Evolutionary conservation across 495 filamentous ascomycete genomes (phyloP).

Genomic region (Saxispiralis lemnorum): DNA sequence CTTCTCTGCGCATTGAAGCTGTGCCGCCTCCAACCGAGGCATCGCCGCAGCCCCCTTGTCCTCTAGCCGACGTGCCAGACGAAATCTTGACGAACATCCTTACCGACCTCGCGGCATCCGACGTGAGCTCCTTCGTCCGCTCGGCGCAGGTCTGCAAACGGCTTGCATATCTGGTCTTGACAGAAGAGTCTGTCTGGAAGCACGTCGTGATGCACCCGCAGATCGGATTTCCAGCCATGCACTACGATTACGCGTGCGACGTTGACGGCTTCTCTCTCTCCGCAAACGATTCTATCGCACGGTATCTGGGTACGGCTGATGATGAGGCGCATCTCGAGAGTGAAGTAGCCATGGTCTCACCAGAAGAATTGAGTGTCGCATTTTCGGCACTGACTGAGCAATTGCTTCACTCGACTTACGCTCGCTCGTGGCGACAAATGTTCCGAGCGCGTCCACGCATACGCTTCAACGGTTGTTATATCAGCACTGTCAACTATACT

Average conservation of each 20-base stretch:
- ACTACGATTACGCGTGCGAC: conserved; percentile 54
- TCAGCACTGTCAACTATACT: conserved; percentile 87
- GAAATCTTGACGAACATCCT: conserved; percentile 69
- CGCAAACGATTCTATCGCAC: conserved; percentile 9
- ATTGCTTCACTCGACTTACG: conserved; percentile 12
- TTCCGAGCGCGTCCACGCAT: conserved; percentile 70
- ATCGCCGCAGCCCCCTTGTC: conserved; percentile 53
- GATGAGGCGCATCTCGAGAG: background rate
- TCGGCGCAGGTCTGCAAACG: conserved; percentile 70
- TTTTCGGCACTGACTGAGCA: conserved; percentile 9
- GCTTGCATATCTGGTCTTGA: conserved; percentile 65
- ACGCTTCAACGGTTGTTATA: conserved; percentile 88
- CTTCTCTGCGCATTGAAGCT: conserved; percentile 44
- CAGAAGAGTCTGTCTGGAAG: conserved; percentile 82
- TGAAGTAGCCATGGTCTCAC: background rate
- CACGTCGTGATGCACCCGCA: conserved; percentile 49
- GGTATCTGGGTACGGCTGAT: conserved; percentile 3
- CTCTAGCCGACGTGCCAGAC: conserved; percentile 56
- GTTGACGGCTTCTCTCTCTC: conserved; percentile 43
- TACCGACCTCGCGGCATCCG: conserved; percentile 49
- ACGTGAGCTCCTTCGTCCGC: conserved; percentile 64
- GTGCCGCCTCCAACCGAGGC: conserved; percentile 41
- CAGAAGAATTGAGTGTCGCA: conserved; percentile 6
- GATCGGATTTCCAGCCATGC: conserved; percentile 70
- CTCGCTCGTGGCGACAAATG: conserved; percentile 30